A percentile compares a stretch with the other conserved stretches of the same genome.
phyloP scores from a whole-genome alignment of 345 rosid species.

The Gossypium mustelinum region DNA sequence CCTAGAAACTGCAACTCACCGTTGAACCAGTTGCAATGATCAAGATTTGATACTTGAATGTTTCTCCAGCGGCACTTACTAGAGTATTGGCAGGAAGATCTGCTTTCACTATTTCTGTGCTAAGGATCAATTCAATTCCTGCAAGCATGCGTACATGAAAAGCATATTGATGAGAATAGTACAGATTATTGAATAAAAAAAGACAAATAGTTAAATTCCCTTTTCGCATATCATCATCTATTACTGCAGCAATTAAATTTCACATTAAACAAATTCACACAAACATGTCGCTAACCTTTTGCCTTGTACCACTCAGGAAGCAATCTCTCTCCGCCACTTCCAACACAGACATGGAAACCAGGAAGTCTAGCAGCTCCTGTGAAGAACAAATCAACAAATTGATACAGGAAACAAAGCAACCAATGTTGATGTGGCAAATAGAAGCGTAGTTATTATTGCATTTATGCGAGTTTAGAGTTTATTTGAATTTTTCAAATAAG shows the following conservation, averaged over 20 bases:
- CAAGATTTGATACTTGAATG: constrained; percentile 62
- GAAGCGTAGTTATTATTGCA: neutral
- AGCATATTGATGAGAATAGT: neutral
- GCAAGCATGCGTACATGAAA: constrained; percentile 22
- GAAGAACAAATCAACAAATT: constrained; percentile 5
- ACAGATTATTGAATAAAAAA: neutral
- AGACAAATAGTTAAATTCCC: neutral
- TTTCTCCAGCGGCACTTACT: constrained; percentile 61
- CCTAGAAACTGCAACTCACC: constrained; percentile 29
- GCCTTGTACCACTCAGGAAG: constrained; percentile 88
- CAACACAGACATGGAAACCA: constrained; percentile 92
- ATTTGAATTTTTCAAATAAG: neutral
- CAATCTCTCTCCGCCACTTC: constrained; percentile 91
- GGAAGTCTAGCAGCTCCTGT: constrained; percentile 96
- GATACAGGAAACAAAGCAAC: neutral
- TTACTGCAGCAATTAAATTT: neutral
- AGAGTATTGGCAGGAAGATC: constrained; percentile 74
- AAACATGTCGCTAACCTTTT: constrained; percentile 45
- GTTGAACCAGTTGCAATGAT: constrained; percentile 89
- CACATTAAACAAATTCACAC: neutral
- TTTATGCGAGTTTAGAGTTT: neutral
- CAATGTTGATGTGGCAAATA: neutral
- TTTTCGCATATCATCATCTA: neutral
- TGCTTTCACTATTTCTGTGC: constrained; percentile 83
- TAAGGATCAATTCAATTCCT: constrained; percentile 90